Conservation (phyloP, 306 rosid genomes). For the Pyrus bretschneideri region DNA sequence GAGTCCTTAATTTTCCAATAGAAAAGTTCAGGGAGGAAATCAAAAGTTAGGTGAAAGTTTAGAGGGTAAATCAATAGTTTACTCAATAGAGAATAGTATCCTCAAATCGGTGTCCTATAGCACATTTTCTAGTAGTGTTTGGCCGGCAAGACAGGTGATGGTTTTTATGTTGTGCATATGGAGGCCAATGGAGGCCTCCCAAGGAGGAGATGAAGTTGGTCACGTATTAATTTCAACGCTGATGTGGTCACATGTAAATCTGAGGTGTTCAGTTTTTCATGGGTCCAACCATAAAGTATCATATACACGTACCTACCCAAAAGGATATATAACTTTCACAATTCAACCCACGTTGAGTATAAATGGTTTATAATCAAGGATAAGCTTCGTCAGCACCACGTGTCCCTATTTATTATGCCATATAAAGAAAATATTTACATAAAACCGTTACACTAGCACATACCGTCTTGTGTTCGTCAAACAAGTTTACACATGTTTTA, state of each 20-base stretch:
- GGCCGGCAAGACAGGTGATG: not conserved
- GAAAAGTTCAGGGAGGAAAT: too few relatives aligned
- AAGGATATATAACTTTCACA: not conserved
- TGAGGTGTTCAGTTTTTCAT: slow-evolving; percentile 2
- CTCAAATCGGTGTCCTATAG: too few relatives aligned
- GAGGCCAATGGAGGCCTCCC: not conserved
- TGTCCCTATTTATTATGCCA: not conserved
- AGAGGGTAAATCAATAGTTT: too few relatives aligned
- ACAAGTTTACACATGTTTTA: too few relatives aligned
- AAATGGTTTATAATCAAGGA: not conserved
- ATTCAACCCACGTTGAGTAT: not conserved
- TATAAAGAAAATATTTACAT: not conserved
- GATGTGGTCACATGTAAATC: slow-evolving; percentile 29
- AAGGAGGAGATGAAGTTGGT: slow-evolving; percentile 1
- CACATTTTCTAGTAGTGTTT: not conserved
- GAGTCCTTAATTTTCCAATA: too few relatives aligned
- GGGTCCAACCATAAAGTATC: not conserved
- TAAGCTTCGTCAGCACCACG: slow-evolving; percentile 5
- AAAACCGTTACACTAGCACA: not conserved
- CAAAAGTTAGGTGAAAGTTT: too few relatives aligned
- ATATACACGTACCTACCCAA: not conserved
- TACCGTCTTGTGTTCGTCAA: too few relatives aligned
- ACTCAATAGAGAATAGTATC: too few relatives aligned
- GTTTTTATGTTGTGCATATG: not conserved
- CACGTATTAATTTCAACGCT: slow-evolving; percentile 4